Percentiles rank a stretch among this genome's conserved stretches.
phyloP scores from a whole-genome alignment of 164 flowering plant genomes.

The Magnolia kwangsiensis region DNA sequence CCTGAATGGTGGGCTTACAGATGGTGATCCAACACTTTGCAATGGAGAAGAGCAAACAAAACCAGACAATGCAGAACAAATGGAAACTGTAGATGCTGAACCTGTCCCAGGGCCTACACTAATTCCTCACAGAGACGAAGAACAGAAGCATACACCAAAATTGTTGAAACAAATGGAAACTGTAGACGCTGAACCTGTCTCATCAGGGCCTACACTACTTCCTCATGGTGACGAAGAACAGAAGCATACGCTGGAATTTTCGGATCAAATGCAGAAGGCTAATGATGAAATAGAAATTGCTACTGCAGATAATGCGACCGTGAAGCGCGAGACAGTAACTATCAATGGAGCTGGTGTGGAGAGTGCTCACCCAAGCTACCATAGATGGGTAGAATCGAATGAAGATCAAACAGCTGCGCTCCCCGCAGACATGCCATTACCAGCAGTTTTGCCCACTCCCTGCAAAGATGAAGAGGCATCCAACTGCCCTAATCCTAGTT shows the following conservation, averaged over 20 bases:
- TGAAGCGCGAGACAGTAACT: conserved; percentile 1
- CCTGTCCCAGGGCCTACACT: conserved; percentile 14
- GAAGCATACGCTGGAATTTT: not conserved
- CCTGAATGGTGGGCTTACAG: conserved; percentile 27
- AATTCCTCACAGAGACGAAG: conserved; percentile 19
- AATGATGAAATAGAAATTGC: conserved; percentile 12
- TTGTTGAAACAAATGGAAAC: conserved; percentile 18
- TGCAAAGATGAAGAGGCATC: conserved; percentile 19
- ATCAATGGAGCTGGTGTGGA: conserved; percentile 14
- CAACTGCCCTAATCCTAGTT: not conserved
- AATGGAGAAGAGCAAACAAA: conserved; percentile 29
- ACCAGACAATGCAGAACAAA: conserved; percentile 9
- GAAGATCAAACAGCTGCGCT: conserved; percentile 1
- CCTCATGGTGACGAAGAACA: conserved; percentile 16
- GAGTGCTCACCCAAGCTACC: conserved; percentile 6
- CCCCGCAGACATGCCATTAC: conserved; percentile 19
- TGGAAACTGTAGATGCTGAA: conserved; percentile 21
- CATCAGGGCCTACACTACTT: conserved; percentile 11
- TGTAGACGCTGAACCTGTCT: conserved; percentile 15
- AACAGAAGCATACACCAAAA: not conserved
- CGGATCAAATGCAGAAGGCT: conserved; percentile 18
- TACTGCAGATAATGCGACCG: conserved; percentile 13
- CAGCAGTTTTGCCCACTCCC: conserved; percentile 12
- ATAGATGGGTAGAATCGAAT: conserved; percentile 8
- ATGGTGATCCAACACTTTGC: conserved; percentile 27